Percentiles rank a stretch among this genome's conserved stretches.
Conservation (phyloP, 331 rosid genomes). For the Quercus tomentella region DNA sequence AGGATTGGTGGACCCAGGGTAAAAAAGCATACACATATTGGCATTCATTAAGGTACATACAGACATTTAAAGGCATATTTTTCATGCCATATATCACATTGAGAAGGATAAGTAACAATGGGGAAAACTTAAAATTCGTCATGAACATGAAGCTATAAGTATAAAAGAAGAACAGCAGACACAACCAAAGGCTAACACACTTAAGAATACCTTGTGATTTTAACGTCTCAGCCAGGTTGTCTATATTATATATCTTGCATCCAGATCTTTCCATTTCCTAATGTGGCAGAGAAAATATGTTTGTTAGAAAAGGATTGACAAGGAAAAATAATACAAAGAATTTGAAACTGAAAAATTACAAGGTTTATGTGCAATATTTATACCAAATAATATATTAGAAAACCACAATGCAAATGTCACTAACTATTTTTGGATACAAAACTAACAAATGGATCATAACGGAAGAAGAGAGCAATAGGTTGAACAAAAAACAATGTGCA, state of each 20-base stretch:
- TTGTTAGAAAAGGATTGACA: constrained; percentile 9
- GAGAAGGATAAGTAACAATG: background rate
- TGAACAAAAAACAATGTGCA: background rate
- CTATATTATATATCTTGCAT: constrained; percentile 40
- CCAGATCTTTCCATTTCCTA: constrained; percentile 91
- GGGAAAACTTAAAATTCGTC: background rate
- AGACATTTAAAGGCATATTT: background rate
- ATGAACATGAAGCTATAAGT: background rate
- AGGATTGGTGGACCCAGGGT: background rate
- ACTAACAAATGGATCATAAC: background rate
- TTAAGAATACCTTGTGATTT: constrained; percentile 68
- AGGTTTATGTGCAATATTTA: background rate
- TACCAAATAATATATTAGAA: background rate
- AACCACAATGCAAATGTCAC: background rate
- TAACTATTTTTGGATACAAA: constrained; percentile 6
- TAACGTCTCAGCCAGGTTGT: constrained; percentile 72
- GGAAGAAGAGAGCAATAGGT: background rate
- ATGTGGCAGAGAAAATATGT: constrained; percentile 23
- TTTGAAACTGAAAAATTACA: background rate
- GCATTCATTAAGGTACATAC: background rate
- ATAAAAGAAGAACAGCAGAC: constrained; percentile 18
- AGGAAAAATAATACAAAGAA: constrained; percentile 1
- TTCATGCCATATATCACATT: background rate
- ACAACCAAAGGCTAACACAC: constrained; percentile 19
- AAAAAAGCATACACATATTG: background rate